Evolutionary conservation across 345 rosid genomes (phyloP).

Genomic region (Salix purpurea): DNA sequence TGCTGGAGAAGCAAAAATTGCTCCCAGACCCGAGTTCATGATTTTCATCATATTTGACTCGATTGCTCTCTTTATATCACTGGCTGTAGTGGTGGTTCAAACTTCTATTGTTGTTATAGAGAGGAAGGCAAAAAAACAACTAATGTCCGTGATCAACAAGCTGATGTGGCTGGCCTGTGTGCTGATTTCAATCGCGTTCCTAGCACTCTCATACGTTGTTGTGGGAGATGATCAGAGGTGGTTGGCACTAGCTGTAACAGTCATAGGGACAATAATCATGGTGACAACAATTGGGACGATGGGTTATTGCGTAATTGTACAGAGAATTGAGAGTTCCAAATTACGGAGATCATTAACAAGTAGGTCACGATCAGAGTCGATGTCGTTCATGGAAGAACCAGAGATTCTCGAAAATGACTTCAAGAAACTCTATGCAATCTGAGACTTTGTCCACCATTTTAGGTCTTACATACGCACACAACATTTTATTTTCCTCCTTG

Average conservation of each 20-base stretch:
- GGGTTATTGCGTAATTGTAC: conserved; percentile 80
- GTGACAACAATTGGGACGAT: conserved; percentile 76
- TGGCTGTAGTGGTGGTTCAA: conserved; percentile 93
- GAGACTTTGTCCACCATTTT: conserved; percentile 1
- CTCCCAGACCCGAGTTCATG: conserved; percentile 51
- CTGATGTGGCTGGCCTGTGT: conserved; percentile 92
- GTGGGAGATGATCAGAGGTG: conserved; percentile 53
- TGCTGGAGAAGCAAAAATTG: conserved; percentile 64
- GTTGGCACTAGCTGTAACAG: conserved; percentile 57
- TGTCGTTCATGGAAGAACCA: conserved; percentile 56
- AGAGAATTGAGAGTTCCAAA: conserved; percentile 53
- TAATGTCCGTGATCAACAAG: conserved; percentile 92
- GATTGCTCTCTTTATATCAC: conserved; percentile 80
- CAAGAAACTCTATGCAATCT: conserved; percentile 73
- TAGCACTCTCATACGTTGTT: conserved; percentile 70
- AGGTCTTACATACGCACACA: background rate
- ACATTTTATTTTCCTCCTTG: background rate
- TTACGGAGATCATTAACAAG: conserved; percentile 39
- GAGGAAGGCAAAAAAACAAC: conserved; percentile 66
- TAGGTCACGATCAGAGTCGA: conserved; percentile 48
- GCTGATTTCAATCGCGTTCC: conserved; percentile 76
- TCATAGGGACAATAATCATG: conserved; percentile 71
- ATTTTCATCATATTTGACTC: conserved; percentile 74
- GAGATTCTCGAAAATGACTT: conserved; percentile 53
- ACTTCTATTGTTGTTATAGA: conserved; percentile 88